Base-by-base conservation (phyloP, 192 early-diverging fungal species). In the Glomus cerebriforme region DNA sequence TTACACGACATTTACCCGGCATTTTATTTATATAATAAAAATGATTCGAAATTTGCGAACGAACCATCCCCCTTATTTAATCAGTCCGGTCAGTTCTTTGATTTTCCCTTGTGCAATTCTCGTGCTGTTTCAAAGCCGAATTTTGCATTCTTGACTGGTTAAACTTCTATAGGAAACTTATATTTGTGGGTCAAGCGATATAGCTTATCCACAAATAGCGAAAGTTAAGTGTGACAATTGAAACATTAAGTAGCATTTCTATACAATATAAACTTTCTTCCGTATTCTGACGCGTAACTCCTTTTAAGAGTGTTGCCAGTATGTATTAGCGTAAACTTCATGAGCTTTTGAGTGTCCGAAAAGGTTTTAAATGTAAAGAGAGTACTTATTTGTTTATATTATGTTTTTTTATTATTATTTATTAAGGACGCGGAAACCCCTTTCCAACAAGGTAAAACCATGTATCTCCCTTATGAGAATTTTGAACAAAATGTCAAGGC, bases 1-100 rank as follows among this genome's bases (percentile, higher is more conserved):
- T 65, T 65, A 65, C 63, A 65, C 63, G 63, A 65, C 63, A 65
- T 65, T 65, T 27, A 24, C 27, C 63, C 63, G 63, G 63, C 63
- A 65, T 27, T 65, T 65, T 65, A 31, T 65, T 65, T 65, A 65
- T 54, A 54, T 54, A 54, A 2, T 54, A 54, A 65, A 64, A 65
- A 31, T 17, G 63, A 65, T 65, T 65, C 31, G 26, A 31, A 65
- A 31, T 65, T 29, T 65, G 24, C 27, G 17, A 65, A 31, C 3
- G 27, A 65, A 32, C 63, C 27, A 29, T 1, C 49, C 63, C 47
- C 19, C 17, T 54, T 54, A 54, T 54, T 54, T 54, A 54, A 54
- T 17, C 17, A 22, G 49, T 54, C 49, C 6, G 4, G 49, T 54
- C 17, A 22, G 49, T 54, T 54, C 49, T 54, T 54, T 54, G 49